Conservation (phyloP, 495 filamentous ascomycete genomes). For the Aspergillus carlsbadensis region DNA sequence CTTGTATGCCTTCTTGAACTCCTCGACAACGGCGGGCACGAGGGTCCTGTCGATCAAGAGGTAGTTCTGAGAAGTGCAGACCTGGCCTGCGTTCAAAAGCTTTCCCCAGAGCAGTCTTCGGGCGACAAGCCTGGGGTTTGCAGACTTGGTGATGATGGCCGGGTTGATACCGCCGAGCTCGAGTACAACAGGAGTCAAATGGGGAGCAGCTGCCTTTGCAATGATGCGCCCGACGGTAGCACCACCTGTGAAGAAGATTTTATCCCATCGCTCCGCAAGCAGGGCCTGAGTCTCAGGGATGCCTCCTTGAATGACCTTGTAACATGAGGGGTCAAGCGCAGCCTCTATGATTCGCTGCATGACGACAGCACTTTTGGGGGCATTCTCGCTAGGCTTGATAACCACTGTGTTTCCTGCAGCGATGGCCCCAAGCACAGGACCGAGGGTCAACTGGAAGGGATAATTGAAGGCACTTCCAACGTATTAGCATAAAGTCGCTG, state of each 20-base stretch:
- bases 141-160: conserved; percentile 79
- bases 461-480: conserved; percentile 76
- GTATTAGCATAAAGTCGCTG: background rate
- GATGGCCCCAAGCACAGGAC: conserved; percentile 85
- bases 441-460: conserved; percentile 75
- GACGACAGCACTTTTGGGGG: conserved; percentile 71
- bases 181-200: conserved; percentile 82
- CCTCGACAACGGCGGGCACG: conserved; percentile 67
- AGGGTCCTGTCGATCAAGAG: conserved; percentile 75
- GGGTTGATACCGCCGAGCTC: conserved; percentile 93
- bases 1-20: conserved; percentile 67
- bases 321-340: conserved; percentile 74
- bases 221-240: conserved; percentile 79
- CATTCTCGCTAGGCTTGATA: conserved; percentile 84
- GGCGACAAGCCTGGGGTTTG: conserved; percentile 78
- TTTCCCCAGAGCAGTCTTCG: conserved; percentile 87
- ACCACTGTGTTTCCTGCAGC: conserved; percentile 86
- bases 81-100: conserved; percentile 77
- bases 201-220: conserved; percentile 86
- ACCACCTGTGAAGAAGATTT: conserved; percentile 94
- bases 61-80: conserved; percentile 90
- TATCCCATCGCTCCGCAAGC: conserved; percentile 89
- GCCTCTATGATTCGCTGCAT: conserved; percentile 73
- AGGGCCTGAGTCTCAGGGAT: conserved; percentile 78
- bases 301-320: conserved; percentile 75